Evolutionary conservation across 169 alveolate genomes (phyloP), one percentile per base, ranked within the genome.

Genomic region (Amoebophrya sp.): DNA sequence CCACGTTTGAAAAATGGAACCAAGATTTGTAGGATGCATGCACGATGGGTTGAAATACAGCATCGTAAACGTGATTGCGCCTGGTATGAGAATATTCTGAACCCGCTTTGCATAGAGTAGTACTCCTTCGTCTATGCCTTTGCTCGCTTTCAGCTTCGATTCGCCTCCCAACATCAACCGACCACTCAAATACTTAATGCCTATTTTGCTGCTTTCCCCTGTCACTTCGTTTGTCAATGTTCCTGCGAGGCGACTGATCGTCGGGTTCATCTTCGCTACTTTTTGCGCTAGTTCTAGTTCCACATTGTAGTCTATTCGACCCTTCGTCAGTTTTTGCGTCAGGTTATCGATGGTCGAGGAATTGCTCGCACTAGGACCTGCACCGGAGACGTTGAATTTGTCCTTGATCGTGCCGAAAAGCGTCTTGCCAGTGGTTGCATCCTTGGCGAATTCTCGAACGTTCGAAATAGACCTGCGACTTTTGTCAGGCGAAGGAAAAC

Each of bases 361-460:
- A 26, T 26, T 29, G 33, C 26, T 36, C 26, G 12, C 26, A 10
- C 3, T 36, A 6, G 83, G 83, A 1, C 39, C 83, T 29, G 83
- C 83, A 1, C 83, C 83, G 33, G 83, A 26, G 38, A 65, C 83
- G 38, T 29, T 36, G 26, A 65, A 65, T 36, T 26, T 6, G 26
- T 65, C 83, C 33, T 65, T 65, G 83, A 65, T 65, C 83, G 83
- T 65, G 83, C 83, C 83, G 33, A 65, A 65, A 29, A 65, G 83
- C 39, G 18, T 29, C n/a, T 18, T 65, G 36, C 83, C 83, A 29
- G 83, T 65, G 33, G n/a, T 18, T 18, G 83, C 39, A 36, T 65
- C 83, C 12, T 14, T 53, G 76, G 10, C n/a, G n/a, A n/a, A n/a
- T n/a, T n/a, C n/a, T n/a, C n/a, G n/a, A n/a, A n/a, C n/a, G n/a